Evolutionary conservation across 305 asterid species (phyloP).

Genomic region (Coffea humblotiana): DNA sequence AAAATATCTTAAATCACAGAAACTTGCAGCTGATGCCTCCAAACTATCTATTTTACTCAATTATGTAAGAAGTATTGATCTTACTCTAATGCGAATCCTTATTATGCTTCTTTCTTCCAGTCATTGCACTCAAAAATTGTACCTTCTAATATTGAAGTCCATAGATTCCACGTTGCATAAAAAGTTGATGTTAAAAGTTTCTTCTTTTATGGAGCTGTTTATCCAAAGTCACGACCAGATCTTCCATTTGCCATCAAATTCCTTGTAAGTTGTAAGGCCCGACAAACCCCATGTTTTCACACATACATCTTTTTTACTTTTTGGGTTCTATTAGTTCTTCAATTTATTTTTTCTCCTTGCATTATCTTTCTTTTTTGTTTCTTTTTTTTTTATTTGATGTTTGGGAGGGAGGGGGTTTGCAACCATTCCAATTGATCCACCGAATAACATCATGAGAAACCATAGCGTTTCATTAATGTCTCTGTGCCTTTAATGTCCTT

Average conservation of each 20-base stretch:
- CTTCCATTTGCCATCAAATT: slow-evolving; percentile 7
- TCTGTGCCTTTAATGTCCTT: neutral
- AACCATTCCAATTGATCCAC: neutral
- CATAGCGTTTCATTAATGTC: neutral
- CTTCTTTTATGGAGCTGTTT: neutral
- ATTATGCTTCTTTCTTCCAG: neutral
- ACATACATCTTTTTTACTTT: neutral
- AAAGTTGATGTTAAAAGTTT: neutral
- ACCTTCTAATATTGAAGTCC: neutral
- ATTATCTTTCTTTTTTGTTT: neutral
- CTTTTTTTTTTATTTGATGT: neutral
- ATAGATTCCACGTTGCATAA: neutral
- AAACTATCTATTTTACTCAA: neutral
- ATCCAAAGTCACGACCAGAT: neutral
- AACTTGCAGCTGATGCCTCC: neutral
- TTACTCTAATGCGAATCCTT: neutral
- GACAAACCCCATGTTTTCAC: neutral
- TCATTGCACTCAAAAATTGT: neutral
- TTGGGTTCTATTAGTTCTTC: neutral
- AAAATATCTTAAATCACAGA: neutral
- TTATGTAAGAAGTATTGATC: neutral
- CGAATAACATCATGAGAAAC: neutral
- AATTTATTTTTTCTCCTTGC: neutral
- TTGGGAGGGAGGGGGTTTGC: neutral
- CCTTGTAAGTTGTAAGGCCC: neutral